Percentiles rank a stretch among this genome's conserved stretches.
Conservation (phyloP, 2,329 filamentous ascomycete species). For the Cladosporium oxysporum region DNA sequence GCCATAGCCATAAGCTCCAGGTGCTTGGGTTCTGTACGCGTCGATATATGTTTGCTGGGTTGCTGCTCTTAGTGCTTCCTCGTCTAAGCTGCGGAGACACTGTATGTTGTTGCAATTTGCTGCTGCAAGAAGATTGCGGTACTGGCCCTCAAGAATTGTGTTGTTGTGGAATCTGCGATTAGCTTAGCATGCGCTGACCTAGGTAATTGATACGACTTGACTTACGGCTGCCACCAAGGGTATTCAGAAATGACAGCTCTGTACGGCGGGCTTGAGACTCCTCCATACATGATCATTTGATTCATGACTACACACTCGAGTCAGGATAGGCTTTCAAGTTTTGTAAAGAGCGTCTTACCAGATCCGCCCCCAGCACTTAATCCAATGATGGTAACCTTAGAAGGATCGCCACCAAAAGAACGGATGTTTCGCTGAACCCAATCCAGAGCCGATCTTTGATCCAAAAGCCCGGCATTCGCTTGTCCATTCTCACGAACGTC, state of each 20-base stretch:
- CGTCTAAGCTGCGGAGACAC: slow-evolving; percentile 29
- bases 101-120: slow-evolving; percentile 36
- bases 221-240: slow-evolving; percentile 39
- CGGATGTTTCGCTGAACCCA: slow-evolving; percentile 34
- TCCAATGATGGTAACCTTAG: slow-evolving; percentile 29
- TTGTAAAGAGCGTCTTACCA: slow-evolving; percentile 8
- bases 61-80: slow-evolving; percentile 1
- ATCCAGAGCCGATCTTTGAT: slow-evolving; percentile 33
- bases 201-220: not conserved
- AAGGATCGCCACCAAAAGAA: slow-evolving; percentile 34
- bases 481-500: slow-evolving; percentile 28
- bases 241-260: slow-evolving; percentile 45
- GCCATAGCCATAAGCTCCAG: slow-evolving; percentile 40
- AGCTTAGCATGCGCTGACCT: not conserved
- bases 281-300: slow-evolving; percentile 21
- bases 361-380: slow-evolving; percentile 34
- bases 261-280: slow-evolving; percentile 39
- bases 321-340: slow-evolving; percentile 5
- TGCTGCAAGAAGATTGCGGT: slow-evolving; percentile 25
- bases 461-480: slow-evolving; percentile 32
- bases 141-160: slow-evolving; percentile 35
- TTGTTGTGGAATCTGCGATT: slow-evolving; percentile 24
- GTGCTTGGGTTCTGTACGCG: not conserved
- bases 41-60: slow-evolving; percentile 16
- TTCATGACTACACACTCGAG: slow-evolving; percentile 7